Evolutionary conservation across 2,329 filamentous ascomycete species (phyloP), one percentile per base, ranked within the genome.

Genomic region (Cucurbitaria berberidis): DNA sequence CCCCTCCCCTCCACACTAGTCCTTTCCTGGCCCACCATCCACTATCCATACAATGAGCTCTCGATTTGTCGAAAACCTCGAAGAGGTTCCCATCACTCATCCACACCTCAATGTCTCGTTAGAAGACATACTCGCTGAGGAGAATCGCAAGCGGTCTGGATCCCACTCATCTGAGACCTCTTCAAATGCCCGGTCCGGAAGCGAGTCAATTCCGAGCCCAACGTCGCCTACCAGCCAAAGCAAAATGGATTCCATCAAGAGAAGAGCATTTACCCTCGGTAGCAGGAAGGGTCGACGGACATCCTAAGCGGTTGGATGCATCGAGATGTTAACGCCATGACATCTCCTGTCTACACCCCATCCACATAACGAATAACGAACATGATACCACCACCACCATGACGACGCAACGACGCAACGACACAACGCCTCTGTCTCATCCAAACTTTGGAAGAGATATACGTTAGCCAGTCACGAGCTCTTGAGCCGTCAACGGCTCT

Each of bases 41-140:
- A 47, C 40, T 10, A 44, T 41, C 46, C 51, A 53, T 50, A 62
- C 50, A 52, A 74, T 74, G 66, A 61, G 68, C 16, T 75, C 73
- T 24, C 74, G 74, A 44, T 76, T 76, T 44, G 70, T 72, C 45
- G 74, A 76, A 47, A 70, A 74, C 59, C 69, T 76, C 48, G 69
- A 75, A 53, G 67, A 71, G 54, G 69, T 70, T 18, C 67, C 70
- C 16, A 72, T 71, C 56, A 70, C 67, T 19, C 72, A 76, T 39
- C 71, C 72, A 26, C 70, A 73, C 42, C 71, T 74, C 59, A 76
- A 76, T 49, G 72, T 76, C 57, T 74, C 68, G 11, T 62, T 76
- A 18, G 71, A 76, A 30, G 73, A 76, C 56, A 73, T 76, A 18
- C 67, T 76, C 22, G 71, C 71, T 36, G 73, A 76, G 50, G 73